Evolutionary conservation across 2,329 filamentous ascomycete species (phyloP).

Genomic region (Colletotrichum scovillei): DNA sequence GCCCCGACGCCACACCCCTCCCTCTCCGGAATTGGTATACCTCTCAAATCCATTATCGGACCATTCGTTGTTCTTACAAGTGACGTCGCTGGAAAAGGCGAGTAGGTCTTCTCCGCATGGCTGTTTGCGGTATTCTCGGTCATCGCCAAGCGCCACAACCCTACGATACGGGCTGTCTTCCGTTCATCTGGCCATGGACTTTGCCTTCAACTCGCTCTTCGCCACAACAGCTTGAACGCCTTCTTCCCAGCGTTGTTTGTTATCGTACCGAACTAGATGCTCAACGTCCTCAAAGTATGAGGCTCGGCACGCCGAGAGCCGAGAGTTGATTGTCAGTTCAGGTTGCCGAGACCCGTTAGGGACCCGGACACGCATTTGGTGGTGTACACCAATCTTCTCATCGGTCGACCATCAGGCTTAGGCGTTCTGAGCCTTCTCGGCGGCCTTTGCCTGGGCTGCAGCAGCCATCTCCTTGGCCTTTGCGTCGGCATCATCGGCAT

Average conservation of each 20-base stretch:
- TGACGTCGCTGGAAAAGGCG: neutral
- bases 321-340: neutral
- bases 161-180: neutral
- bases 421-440: neutral
- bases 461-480: constrained; percentile 22
- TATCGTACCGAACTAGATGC: neutral
- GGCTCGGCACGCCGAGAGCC: neutral
- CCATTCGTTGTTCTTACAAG: neutral
- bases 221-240: neutral
- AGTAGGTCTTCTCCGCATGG: neutral
- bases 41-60: constrained; percentile 8
- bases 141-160: constrained; percentile 14
- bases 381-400: neutral
- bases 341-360: neutral
- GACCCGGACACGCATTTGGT: neutral
- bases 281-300: neutral
- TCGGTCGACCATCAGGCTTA: neutral
- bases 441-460: constrained; percentile 12
- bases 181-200: neutral
- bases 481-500: constrained; percentile 19
- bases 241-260: neutral
- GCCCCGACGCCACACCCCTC: constrained; percentile 16
- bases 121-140: constrained; percentile 9
- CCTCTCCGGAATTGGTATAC: constrained; percentile 21
- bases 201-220: neutral